Percentiles rank a stretch among this genome's conserved stretches.
Conservation (phyloP, 2,329 filamentous ascomycete species). For the Diaporthe eres region DNA sequence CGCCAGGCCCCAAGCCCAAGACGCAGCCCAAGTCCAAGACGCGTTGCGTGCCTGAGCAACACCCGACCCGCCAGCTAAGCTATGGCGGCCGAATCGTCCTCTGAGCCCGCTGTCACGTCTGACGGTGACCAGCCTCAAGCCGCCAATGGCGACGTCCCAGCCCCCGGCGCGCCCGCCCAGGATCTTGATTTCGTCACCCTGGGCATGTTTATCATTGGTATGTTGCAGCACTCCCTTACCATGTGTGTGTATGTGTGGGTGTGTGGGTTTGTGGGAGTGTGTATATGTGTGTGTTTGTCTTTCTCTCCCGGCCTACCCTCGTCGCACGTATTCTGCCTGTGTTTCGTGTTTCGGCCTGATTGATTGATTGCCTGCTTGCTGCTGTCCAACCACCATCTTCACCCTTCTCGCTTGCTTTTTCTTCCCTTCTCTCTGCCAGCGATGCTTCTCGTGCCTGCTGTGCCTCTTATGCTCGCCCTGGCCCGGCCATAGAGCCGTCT, state of each 20-base stretch:
- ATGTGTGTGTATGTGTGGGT: not conserved
- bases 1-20: not conserved
- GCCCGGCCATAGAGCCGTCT: not conserved
- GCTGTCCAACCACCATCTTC: not conserved
- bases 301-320: not conserved
- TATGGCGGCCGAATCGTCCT: conserved; percentile 20
- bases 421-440: not conserved
- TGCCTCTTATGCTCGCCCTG: not conserved
- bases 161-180: conserved; percentile 46
- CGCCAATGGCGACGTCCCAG: conserved; percentile 38
- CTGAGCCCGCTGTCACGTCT: conserved; percentile 43
- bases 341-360: conserved; percentile 28
- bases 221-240: not conserved
- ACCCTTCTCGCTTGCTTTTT: not conserved
- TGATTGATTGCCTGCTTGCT: conserved; percentile 25
- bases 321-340: not conserved
- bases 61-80: not conserved
- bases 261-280: not conserved
- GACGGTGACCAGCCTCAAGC: conserved; percentile 40
- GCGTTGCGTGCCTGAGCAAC: not conserved
- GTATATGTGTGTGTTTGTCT: conserved; percentile 1
- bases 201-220: conserved; percentile 83
- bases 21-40: not conserved
- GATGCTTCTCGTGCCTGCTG: not conserved
- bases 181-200: conserved; percentile 77